Conservation (phyloP, 2,329 filamentous ascomycete genomes). For the Monilinia polystroma region DNA sequence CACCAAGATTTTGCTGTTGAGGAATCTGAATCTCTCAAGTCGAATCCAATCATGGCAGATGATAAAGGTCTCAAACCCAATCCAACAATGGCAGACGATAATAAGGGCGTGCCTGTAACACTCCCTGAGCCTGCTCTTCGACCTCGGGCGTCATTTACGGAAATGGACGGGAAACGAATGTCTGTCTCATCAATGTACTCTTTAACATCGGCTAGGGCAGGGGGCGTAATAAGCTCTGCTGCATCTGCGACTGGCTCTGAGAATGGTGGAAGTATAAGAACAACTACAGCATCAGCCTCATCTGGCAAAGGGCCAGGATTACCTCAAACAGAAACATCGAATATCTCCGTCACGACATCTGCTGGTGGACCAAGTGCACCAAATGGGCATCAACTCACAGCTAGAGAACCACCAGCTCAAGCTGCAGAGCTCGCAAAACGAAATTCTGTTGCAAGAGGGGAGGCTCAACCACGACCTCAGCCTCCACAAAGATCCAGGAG, state of each 20-base stretch:
- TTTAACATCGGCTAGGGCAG: constrained; percentile 54
- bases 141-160: constrained; percentile 50
- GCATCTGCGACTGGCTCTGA: constrained; percentile 57
- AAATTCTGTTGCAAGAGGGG: constrained; percentile 37
- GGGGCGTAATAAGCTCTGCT: constrained; percentile 51
- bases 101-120: constrained; percentile 26
- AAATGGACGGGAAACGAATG: constrained; percentile 60
- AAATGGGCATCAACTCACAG: constrained; percentile 48
- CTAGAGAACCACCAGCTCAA: constrained; percentile 36
- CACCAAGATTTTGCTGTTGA: constrained; percentile 48
- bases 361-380: constrained; percentile 47
- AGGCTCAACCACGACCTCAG: constrained; percentile 42
- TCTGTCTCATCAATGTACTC: constrained; percentile 75
- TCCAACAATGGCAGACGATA: constrained; percentile 40
- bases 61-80: constrained; percentile 44
- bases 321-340: constrained; percentile 51
- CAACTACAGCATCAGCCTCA: constrained; percentile 30
- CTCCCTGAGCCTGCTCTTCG: constrained; percentile 52
- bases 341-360: constrained; percentile 55
- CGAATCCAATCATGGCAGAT: constrained; percentile 42
- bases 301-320: constrained; percentile 29
- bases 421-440: constrained; percentile 39
- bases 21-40: constrained; percentile 51
- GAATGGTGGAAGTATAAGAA: constrained; percentile 31
- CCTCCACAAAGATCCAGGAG: constrained; percentile 61